A percentile compares a stretch with the other conserved stretches of the same genome.
Evolutionary conservation across 2,329 filamentous ascomycete genomes (phyloP).

Genomic region (Fusarium anthophilum): DNA sequence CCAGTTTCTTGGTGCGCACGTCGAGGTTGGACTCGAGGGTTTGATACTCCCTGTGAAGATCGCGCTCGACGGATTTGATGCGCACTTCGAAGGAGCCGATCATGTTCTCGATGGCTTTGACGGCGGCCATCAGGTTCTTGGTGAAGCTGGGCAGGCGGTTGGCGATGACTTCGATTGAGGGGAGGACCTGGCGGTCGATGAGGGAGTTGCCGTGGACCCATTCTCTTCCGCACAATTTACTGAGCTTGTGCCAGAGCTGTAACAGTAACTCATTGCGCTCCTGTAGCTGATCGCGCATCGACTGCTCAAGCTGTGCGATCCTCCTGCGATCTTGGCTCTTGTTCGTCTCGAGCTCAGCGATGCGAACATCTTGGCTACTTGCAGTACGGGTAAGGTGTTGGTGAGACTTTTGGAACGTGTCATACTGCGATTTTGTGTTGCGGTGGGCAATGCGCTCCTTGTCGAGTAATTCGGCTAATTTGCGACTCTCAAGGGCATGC

Average conservation of each 20-base stretch:
- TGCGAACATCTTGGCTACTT: constrained; percentile 83
- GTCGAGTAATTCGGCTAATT: constrained; percentile 86
- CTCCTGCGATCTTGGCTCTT: constrained; percentile 81
- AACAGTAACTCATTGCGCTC: constrained; percentile 92
- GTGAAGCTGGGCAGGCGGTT: constrained; percentile 89
- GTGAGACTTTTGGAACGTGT: constrained; percentile 87
- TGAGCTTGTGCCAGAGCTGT: constrained; percentile 89
- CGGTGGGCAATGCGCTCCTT: constrained; percentile 88
- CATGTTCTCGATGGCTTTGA: constrained; percentile 87
- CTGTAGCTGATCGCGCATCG: constrained; percentile 84
- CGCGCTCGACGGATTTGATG: constrained; percentile 86
- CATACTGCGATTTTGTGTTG: constrained; percentile 86
- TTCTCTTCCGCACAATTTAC: constrained; percentile 85
- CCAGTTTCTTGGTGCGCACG: constrained; percentile 82
- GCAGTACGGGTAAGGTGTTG: constrained; percentile 88
- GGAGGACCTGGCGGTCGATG: constrained; percentile 84
- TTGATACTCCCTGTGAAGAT: constrained; percentile 92
- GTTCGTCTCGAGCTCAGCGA: constrained; percentile 85
- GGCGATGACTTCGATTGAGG: constrained; percentile 84
- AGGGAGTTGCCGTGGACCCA: constrained; percentile 92
- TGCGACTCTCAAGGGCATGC: constrained; percentile 85
- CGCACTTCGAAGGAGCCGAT: constrained; percentile 80
- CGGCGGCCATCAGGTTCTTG: constrained; percentile 85
- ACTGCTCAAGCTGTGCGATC: constrained; percentile 78
- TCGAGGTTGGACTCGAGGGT: constrained; percentile 84